phyloP scores from a whole-genome alignment of 306 rosid species.

The Quercus parvula region DNA sequence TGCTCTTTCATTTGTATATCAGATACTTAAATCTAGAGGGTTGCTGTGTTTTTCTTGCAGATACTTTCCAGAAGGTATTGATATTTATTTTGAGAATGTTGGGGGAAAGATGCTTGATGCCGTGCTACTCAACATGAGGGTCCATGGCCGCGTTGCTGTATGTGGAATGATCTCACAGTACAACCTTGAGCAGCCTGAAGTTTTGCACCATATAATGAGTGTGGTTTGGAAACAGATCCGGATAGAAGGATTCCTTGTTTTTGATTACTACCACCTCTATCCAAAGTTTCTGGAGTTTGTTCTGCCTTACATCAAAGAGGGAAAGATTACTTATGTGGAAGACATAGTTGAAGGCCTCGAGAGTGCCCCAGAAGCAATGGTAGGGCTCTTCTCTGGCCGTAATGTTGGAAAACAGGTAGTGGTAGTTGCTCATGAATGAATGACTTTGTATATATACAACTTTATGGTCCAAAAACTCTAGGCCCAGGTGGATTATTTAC shows the following conservation, averaged over 20 bases:
- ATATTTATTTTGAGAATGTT: slow-evolving; percentile 28
- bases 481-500: not conserved
- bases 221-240: not conserved
- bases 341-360: slow-evolving; percentile 31
- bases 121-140: slow-evolving; percentile 31
- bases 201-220: slow-evolving; percentile 13
- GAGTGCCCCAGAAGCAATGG: slow-evolving; percentile 23
- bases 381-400: slow-evolving; percentile 33
- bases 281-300: slow-evolving; percentile 16
- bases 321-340: slow-evolving; percentile 27
- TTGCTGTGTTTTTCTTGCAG: not conserved
- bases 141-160: slow-evolving; percentile 18
- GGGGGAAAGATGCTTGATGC: slow-evolving; percentile 43
- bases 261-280: slow-evolving; percentile 12
- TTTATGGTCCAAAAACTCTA: not conserved
- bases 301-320: slow-evolving; percentile 24
- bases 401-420: slow-evolving; percentile 38
- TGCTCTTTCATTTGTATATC: too few relatives aligned
- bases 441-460: not conserved
- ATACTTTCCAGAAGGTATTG: slow-evolving; percentile 22
- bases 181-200: slow-evolving; percentile 32
- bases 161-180: slow-evolving; percentile 46
- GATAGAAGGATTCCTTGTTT: slow-evolving; percentile 22
- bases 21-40: too few relatives aligned
- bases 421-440: slow-evolving; percentile 11